Evolutionary conservation across 768 basidiomycete genomes (phyloP).

Genomic region (Russula lepida): DNA sequence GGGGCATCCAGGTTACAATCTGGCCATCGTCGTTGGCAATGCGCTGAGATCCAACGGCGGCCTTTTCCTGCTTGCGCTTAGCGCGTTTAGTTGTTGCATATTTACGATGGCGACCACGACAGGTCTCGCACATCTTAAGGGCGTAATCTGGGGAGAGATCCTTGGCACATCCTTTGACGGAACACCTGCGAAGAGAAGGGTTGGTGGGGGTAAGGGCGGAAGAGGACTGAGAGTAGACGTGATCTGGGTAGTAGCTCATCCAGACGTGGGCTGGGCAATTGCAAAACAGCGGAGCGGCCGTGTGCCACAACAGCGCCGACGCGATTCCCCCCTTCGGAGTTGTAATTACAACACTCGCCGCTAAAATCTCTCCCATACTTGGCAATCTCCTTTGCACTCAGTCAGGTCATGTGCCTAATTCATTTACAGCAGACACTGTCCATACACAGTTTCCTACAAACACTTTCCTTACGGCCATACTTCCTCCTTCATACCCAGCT

Average conservation of each 20-base stretch:
- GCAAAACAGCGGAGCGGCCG: not conserved
- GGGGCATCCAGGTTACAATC: conserved; percentile 26
- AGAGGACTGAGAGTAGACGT: conserved; percentile 18
- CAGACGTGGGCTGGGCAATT: conserved; percentile 16
- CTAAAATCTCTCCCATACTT: not conserved
- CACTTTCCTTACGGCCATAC: not conserved
- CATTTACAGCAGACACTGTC: too few relatives aligned
- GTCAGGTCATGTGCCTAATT: not conserved
- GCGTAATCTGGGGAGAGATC: conserved; percentile 26
- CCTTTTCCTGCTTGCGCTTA: conserved; percentile 45
- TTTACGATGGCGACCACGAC: conserved; percentile 41
- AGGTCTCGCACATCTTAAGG: conserved; percentile 47
- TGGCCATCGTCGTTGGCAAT: conserved; percentile 14
- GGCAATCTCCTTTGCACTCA: not conserved
- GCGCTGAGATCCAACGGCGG: conserved; percentile 23
- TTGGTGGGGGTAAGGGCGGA: not conserved
- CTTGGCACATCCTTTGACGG: conserved; percentile 38
- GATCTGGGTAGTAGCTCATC: conserved; percentile 23
- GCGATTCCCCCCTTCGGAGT: conserved; percentile 16
- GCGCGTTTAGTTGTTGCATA: conserved; percentile 46
- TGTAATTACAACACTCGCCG: conserved; percentile 7
- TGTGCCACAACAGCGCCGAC: conserved; percentile 8
- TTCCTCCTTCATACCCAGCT: not conserved
- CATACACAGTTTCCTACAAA: not conserved
- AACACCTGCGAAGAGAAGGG: conserved; percentile 26